Percentiles rank a stretch among this genome's conserved stretches.
Conservation (phyloP, 2,329 filamentous ascomycete species). For the Domatiomyces catenatus region DNA sequence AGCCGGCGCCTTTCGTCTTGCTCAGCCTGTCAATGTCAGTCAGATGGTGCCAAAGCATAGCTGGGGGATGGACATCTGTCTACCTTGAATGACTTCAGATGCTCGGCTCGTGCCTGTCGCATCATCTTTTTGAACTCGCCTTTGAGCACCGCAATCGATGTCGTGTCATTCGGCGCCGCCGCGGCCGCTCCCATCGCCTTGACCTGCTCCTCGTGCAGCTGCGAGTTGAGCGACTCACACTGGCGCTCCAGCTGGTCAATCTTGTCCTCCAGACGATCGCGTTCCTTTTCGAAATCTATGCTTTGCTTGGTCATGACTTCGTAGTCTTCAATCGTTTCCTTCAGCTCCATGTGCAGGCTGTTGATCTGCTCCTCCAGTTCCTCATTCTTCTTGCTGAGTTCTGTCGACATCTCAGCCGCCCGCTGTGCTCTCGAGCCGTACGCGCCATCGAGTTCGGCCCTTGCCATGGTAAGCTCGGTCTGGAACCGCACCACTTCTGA, state of each 20-base stretch:
- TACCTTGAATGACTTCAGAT: slow-evolving; percentile 49
- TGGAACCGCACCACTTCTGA: slow-evolving; percentile 50
- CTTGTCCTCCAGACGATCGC: slow-evolving; percentile 46
- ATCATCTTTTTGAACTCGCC: slow-evolving; percentile 72
- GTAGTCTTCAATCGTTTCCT: slow-evolving; percentile 53
- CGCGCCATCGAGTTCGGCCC: slow-evolving; percentile 83
- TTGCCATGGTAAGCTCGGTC: slow-evolving; percentile 75
- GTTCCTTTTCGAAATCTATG: slow-evolving; percentile 56
- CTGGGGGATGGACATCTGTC: slow-evolving; percentile 21
- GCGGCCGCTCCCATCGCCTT: slow-evolving; percentile 45
- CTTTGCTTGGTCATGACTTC: slow-evolving; percentile 54
- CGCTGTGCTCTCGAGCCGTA: slow-evolving; percentile 64
- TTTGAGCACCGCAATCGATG: slow-evolving; percentile 53
- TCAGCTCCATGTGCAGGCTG: slow-evolving; percentile 47
- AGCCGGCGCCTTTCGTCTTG: slow-evolving; percentile 55
- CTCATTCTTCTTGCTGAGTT: slow-evolving; percentile 26
- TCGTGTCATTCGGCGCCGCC: slow-evolving; percentile 35
- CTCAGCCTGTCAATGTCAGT: slow-evolving; percentile 38
- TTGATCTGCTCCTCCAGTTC: slow-evolving; percentile 46
- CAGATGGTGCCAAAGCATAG: slow-evolving; percentile 2
- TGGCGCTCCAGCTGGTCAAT: slow-evolving; percentile 51
- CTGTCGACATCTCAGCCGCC: slow-evolving; percentile 46
- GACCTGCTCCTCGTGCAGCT: slow-evolving; percentile 53
- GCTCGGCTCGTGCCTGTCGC: slow-evolving; percentile 54
- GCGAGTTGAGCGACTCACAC: slow-evolving; percentile 46